A percentile compares a stretch with the other conserved stretches of the same genome.
These are phyloP conservation scores for slime mould (Dictyostelium discoideum) DNA, from an alignment of 78 protist genomes.

Conservation along the genomic window DNA sequence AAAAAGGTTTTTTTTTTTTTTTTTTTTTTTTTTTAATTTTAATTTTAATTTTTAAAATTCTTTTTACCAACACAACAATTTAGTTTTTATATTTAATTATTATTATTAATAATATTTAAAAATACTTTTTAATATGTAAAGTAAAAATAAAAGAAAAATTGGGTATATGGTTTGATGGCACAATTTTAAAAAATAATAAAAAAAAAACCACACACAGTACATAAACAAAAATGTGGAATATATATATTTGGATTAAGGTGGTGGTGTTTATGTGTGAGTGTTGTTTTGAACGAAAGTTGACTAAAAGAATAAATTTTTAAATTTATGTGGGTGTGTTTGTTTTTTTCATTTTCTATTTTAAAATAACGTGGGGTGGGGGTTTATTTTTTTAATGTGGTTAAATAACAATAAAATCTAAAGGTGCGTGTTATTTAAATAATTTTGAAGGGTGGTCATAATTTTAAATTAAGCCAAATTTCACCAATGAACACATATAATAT, in stretches of 20 bases:
- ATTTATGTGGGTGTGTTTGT: neutral
- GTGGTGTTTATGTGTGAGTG: constrained; percentile 1
- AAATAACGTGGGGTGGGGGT: neutral
- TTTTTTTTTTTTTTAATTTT: neutral
- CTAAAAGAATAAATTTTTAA: neutral
- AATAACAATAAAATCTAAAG: neutral
- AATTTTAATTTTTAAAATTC: neutral
- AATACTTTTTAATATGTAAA: neutral
- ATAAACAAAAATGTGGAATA: neutral
- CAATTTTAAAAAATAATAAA: neutral
- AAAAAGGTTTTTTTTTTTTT: neutral
- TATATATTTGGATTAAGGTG: neutral
- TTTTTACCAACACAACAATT: constrained; percentile 11
- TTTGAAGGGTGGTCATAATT: neutral
- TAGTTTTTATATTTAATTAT: constrained; percentile 12
- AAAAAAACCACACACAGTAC: neutral
- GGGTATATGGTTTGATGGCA: constrained; percentile 6
- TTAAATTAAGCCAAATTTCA: neutral
- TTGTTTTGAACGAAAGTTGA: neutral
- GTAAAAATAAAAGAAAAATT: neutral
- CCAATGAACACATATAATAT: constrained; percentile 2
- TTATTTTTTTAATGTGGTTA: neutral
- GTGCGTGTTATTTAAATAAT: neutral
- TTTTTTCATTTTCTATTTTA: neutral
- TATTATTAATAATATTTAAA: neutral